Evolutionary conservation across 1,284 basidiomycete genomes (phyloP).

Genomic region (Peniophora sp.): DNA sequence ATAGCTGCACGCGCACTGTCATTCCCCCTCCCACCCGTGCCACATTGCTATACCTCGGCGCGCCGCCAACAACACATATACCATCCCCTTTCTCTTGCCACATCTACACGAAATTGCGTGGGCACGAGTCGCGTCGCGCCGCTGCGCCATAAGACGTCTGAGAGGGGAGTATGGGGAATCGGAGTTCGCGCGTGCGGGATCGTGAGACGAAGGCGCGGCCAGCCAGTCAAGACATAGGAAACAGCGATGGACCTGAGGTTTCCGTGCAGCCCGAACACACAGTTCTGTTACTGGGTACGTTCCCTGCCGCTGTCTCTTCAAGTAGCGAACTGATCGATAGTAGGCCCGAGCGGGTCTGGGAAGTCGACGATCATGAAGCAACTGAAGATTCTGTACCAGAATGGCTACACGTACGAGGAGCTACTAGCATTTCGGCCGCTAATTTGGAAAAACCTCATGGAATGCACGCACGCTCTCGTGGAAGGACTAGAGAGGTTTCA

Average conservation of each 20-base stretch:
- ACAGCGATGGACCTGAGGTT: slow-evolving; percentile 65
- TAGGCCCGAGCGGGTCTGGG: slow-evolving; percentile 83
- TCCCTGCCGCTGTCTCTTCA: background rate
- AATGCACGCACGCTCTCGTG: slow-evolving; percentile 86
- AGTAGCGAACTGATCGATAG: background rate
- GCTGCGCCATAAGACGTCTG: too few species aligned
- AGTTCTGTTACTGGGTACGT: slow-evolving; percentile 83
- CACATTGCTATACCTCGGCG: too few species aligned
- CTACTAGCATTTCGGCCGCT: slow-evolving; percentile 73
- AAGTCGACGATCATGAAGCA: slow-evolving; percentile 98
- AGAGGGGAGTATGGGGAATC: slow-evolving; percentile 49
- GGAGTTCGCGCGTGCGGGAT: slow-evolving; percentile 44
- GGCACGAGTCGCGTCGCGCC: too few species aligned
- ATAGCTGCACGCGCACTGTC: too few species aligned
- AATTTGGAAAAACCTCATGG: slow-evolving; percentile 82
- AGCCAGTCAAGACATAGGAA: slow-evolving; percentile 60
- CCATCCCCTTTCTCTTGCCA: too few species aligned
- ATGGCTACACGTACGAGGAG: slow-evolving; percentile 82
- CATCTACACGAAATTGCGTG: too few species aligned
- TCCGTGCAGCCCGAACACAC: slow-evolving; percentile 87
- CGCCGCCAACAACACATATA: too few species aligned
- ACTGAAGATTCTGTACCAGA: slow-evolving; percentile 99
- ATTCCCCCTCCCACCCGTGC: too few species aligned
- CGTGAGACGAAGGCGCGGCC: slow-evolving; percentile 58
- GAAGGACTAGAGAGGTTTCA: slow-evolving; percentile 85